Percentiles rank a stretch among this genome's conserved stretches.
phyloP scores from a whole-genome alignment of 208 protist genomes.

The Acanthamoeba healyi region DNA sequence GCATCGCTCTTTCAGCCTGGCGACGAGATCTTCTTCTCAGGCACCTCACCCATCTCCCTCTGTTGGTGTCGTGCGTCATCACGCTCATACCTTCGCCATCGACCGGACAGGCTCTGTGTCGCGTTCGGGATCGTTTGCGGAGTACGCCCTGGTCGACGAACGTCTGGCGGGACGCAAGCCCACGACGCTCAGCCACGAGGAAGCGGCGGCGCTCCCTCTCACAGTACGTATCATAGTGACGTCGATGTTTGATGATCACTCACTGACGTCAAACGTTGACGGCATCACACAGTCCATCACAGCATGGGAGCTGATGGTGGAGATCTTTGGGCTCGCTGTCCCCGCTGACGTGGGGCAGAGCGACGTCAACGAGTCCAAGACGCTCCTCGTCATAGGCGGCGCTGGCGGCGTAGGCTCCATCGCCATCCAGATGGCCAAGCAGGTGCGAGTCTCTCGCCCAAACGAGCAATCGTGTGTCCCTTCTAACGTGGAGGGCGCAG shows the following conservation, averaged over 20 bases:
- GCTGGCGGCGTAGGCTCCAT: slow-evolving; percentile 16
- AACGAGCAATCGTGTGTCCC: too few relatives aligned
- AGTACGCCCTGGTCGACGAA: slow-evolving; percentile 54
- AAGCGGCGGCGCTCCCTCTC: slow-evolving; percentile 30
- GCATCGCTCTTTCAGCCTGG: not conserved
- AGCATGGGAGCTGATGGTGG: not conserved
- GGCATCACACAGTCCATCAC: not conserved
- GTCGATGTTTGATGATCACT: too few relatives aligned
- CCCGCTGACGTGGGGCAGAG: not conserved
- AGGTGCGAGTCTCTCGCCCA: not conserved
- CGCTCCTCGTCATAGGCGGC: slow-evolving; percentile 23
- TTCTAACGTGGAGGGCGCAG: too few relatives aligned
- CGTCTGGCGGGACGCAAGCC: slow-evolving; percentile 25
- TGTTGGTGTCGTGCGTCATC: not conserved
- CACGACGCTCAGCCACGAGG: not conserved
- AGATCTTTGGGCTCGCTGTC: not conserved
- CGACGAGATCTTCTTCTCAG: slow-evolving; percentile 9
- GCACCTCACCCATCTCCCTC: not conserved
- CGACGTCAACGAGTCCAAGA: not conserved
- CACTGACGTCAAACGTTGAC: too few relatives aligned
- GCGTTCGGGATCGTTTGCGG: not conserved
- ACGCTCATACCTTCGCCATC: not conserved
- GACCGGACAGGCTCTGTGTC: not conserved
- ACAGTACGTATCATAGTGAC: not conserved
- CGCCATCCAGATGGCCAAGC: slow-evolving; percentile 18